phyloP scores from a whole-genome alignment of 148 eudicot genomes.

The Camellia japonica region DNA sequence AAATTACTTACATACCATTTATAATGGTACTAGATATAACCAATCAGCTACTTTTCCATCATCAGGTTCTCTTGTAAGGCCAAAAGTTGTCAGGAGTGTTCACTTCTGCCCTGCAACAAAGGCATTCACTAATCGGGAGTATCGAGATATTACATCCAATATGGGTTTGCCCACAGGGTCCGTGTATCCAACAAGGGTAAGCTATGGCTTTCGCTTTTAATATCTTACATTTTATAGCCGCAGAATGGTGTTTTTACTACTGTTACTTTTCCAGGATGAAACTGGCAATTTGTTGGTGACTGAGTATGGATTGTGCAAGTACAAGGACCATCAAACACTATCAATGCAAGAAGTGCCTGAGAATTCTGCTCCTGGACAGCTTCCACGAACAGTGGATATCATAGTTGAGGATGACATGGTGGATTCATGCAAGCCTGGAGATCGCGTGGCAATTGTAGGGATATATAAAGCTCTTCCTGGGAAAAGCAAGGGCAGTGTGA shows the following conservation, averaged over 20 bases:
- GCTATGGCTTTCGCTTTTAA: background rate
- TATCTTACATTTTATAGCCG: constrained; percentile 1
- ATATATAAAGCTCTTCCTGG: constrained; percentile 97
- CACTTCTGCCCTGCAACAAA: constrained; percentile 85
- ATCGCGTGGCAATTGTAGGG: constrained; percentile 95
- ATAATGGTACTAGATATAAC: background rate
- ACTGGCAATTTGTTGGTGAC: constrained; percentile 87
- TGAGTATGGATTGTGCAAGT: constrained; percentile 93
- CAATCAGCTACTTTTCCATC: background rate
- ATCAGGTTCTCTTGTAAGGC: constrained; percentile 99
- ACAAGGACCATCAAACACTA: constrained; percentile 93
- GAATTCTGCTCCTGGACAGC: constrained; percentile 98
- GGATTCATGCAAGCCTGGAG: constrained; percentile 98
- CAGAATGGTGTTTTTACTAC: background rate
- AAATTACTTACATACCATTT: background rate
- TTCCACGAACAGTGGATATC: constrained; percentile 91
- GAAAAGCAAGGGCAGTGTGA: constrained; percentile 90
- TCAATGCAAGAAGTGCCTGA: constrained; percentile 99
- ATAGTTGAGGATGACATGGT: constrained; percentile 96
- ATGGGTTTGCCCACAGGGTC: constrained; percentile 98
- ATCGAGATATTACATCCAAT: constrained; percentile 89
- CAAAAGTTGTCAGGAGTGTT: constrained; percentile 96
- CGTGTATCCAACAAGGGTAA: constrained; percentile 97
- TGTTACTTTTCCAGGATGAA: constrained; percentile 64
- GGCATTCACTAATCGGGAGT: constrained; percentile 77